Base-by-base conservation (phyloP, 129 eudicot genomes). In the Gnaphalium uliginosum region DNA sequence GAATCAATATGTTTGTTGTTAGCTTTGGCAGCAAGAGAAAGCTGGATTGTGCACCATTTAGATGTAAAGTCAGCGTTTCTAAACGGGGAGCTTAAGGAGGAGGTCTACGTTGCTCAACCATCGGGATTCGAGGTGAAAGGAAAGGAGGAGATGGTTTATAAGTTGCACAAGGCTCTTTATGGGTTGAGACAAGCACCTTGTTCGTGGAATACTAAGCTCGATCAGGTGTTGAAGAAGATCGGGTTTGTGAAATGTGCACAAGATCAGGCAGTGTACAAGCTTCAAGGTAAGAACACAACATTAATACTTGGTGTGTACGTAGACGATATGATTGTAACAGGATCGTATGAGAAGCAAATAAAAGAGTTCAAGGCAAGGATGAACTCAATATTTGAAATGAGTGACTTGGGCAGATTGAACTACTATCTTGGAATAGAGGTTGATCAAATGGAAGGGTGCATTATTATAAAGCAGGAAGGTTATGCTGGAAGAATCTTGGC, bases 271-370 rank as follows among this genome's bases (percentile, higher is more conserved):
- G 59, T 70, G 35, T 70, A 70, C 24, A 70, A 23, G 41, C 6
- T 46, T 9, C 25, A 70, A 2, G 23, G 62, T 19, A 19, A 18
- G 1, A 29, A 23, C 13, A 22, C 35, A 66, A 66, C 11, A 10
- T 66, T 66, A 37, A 37, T 66, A 43, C 13, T 46, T 48, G 74
- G 62, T 70, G 74, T 70, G 37, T 70, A 70, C 14, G 74, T 70
- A 4, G 62, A 70, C 14, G 74, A 70, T 46, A 23, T 43, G 6
- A 70, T 43, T 22, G 37, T 70, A 5, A 43, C 59, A 5, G 62
- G 74, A 11, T 27, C 74, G 18, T 46, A 23, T 22, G 24, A 46
- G 74, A 14, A 21, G 8, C 41, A 33, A 2, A 66, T 66, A 17
- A 15, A 66, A 18, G 50, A 37, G 4, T 66, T 66, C 29, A 66